Conservation (phyloP, 1,284 basidiomycete genomes). For the Cutaneotrichosporon sp. region DNA sequence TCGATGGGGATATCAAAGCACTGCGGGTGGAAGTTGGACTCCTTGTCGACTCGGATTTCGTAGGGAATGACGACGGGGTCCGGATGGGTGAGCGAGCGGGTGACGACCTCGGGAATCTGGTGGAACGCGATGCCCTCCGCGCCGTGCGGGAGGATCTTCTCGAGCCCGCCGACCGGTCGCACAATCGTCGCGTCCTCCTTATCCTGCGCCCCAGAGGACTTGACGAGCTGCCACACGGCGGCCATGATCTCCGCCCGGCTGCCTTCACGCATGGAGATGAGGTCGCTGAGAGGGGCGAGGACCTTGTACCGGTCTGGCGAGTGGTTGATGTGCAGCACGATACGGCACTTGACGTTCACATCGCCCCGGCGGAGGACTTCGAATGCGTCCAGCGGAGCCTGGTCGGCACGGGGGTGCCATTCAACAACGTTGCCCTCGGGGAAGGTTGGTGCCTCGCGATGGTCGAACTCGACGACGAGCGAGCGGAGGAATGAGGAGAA, state of each 20-base stretch:
- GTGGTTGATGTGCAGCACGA: slow-evolving; percentile 78
- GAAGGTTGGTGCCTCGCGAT: slow-evolving; percentile 71
- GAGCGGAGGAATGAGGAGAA: slow-evolving; percentile 82
- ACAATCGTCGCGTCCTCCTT: slow-evolving; percentile 79
- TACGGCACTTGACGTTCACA: slow-evolving; percentile 66
- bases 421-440: slow-evolving; percentile 58
- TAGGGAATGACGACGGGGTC: slow-evolving; percentile 85
- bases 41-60: slow-evolving; percentile 42
- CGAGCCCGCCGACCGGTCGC: slow-evolving; percentile 67
- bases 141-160: slow-evolving; percentile 54
- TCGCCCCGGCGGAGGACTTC: slow-evolving; percentile 80
- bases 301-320: slow-evolving; percentile 83
- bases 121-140: slow-evolving; percentile 66
- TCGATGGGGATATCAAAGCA: slow-evolving; percentile 89
- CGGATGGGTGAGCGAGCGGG: slow-evolving; percentile 69
- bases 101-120: slow-evolving; percentile 78
- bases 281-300: slow-evolving; percentile 65
- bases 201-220: slow-evolving; percentile 78
- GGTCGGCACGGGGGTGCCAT: slow-evolving; percentile 56
- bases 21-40: slow-evolving; percentile 48
- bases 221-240: slow-evolving; percentile 89
- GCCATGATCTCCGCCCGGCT: slow-evolving; percentile 76
- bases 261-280: slow-evolving; percentile 80
- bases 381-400: slow-evolving; percentile 76
- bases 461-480: slow-evolving; percentile 77